A percentile compares a stretch with the other conserved stretches of the same genome.
phyloP scores from a whole-genome alignment of 2,329 filamentous ascomycete genomes.

The Phialocephala sp. region DNA sequence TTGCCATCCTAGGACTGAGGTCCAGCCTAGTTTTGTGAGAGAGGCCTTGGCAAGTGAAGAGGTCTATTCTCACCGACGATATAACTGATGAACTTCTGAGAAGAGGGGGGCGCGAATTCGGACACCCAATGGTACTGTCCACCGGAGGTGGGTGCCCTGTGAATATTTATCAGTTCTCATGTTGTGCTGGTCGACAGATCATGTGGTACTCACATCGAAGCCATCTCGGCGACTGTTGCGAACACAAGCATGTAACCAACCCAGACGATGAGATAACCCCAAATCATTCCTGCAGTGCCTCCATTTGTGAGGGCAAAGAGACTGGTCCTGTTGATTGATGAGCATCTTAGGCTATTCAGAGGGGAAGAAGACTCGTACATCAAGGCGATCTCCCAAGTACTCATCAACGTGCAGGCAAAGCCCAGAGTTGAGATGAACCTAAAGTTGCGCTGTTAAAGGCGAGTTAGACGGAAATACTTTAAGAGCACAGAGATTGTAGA shows the following conservation, averaged over 20 bases:
- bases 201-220: conserved; percentile 34
- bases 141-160: conserved; percentile 56
- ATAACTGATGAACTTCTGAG: conserved; percentile 60
- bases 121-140: conserved; percentile 65
- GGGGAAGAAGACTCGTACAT: conserved; percentile 34
- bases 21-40: conserved; percentile 49
- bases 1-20: conserved; percentile 53
- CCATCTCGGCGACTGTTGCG: conserved; percentile 36
- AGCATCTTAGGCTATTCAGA: neutral
- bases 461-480: neutral
- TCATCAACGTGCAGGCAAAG: conserved; percentile 48
- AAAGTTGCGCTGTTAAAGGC: conserved; percentile 45
- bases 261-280: conserved; percentile 45
- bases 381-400: conserved; percentile 50
- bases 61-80: conserved; percentile 47
- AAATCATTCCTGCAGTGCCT: conserved; percentile 46
- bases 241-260: conserved; percentile 38
- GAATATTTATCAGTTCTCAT: neutral
- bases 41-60: conserved; percentile 4
- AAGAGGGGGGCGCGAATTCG: conserved; percentile 53
- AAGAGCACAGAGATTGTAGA: neutral
- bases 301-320: conserved; percentile 34
- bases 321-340: conserved; percentile 44
- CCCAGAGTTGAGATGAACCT: conserved; percentile 48
- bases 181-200: neutral